A percentile compares a stretch with the other conserved stretches of the same genome.
phyloP scores from a whole-genome alignment of 495 filamentous ascomycete genomes.

The Neurospora pannonica region DNA sequence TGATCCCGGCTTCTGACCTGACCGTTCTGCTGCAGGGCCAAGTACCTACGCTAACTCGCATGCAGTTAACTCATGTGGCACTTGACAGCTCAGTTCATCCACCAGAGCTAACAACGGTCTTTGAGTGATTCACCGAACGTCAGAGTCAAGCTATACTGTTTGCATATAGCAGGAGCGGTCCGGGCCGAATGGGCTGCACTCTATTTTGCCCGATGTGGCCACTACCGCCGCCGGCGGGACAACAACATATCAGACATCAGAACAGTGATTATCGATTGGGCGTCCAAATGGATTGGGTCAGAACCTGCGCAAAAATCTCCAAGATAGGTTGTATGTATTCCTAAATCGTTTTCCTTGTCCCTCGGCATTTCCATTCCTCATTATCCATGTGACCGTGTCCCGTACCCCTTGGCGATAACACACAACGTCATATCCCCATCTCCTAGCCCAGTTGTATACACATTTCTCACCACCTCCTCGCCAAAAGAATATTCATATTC shows the following conservation, averaged over 20 bases:
- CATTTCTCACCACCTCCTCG: background rate
- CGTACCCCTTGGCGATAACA: background rate
- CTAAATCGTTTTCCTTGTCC: background rate
- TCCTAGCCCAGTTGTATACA: background rate
- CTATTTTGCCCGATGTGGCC: background rate
- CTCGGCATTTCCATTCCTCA: background rate
- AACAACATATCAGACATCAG: background rate
- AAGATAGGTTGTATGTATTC: background rate
- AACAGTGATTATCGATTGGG: background rate
- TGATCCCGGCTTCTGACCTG: background rate
- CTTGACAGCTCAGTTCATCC: background rate
- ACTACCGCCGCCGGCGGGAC: background rate
- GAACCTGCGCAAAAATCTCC: background rate
- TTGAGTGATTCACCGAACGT: background rate
- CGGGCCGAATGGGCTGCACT: background rate
- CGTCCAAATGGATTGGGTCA: background rate
- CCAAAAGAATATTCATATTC: background rate
- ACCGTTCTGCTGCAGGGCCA: background rate
- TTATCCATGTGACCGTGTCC: background rate
- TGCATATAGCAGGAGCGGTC: background rate
- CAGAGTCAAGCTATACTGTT: background rate
- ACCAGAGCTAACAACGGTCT: background rate
- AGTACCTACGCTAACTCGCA: background rate
- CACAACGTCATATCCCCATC: background rate
- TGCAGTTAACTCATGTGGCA: background rate